Evolutionary conservation across 2,329 filamentous ascomycete species (phyloP).

Genomic region (Parascedosporium putredinis): DNA sequence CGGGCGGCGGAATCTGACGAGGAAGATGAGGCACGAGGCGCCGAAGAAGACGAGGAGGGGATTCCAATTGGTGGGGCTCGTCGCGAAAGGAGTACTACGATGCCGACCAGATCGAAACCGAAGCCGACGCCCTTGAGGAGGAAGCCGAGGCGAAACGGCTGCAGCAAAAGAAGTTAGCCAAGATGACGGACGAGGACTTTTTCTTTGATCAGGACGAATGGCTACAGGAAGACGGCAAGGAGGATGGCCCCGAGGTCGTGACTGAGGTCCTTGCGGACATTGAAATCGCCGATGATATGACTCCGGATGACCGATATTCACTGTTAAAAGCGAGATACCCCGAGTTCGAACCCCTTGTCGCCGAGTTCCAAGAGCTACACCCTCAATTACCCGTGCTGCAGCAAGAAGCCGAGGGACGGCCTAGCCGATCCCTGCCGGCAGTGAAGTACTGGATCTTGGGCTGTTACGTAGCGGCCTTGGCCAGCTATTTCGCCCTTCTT

Average conservation of each 20-base stretch:
- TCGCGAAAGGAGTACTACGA: conserved; percentile 89
- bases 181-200: conserved; percentile 87
- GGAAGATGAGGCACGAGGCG: conserved; percentile 42
- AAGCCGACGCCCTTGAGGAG: conserved; percentile 70
- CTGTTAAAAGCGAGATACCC: conserved; percentile 76
- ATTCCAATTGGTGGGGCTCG: conserved; percentile 71
- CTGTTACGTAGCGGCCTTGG: conserved; percentile 75
- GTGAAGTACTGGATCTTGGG: conserved; percentile 72
- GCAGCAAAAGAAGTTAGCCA: conserved; percentile 81
- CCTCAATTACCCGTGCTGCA: conserved; percentile 50
- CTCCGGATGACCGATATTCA: conserved; percentile 60
- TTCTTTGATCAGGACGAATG: conserved; percentile 86
- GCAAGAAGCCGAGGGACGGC: conserved; percentile 42
- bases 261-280: conserved; percentile 80
- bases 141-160: conserved; percentile 80
- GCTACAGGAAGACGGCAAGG: conserved; percentile 47
- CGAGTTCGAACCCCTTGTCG: conserved; percentile 77
- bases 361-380: conserved; percentile 68
- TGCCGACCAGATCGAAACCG: conserved; percentile 61
- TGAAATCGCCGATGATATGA: conserved; percentile 72
- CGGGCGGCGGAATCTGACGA: conserved; percentile 45
- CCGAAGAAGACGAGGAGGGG: conserved; percentile 44
- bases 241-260: conserved; percentile 46
- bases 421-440: conserved; percentile 44
- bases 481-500: conserved; percentile 92